Evolutionary conservation across 1,284 basidiomycete genomes (phyloP).

Genomic region (Puccinia horiana): DNA sequence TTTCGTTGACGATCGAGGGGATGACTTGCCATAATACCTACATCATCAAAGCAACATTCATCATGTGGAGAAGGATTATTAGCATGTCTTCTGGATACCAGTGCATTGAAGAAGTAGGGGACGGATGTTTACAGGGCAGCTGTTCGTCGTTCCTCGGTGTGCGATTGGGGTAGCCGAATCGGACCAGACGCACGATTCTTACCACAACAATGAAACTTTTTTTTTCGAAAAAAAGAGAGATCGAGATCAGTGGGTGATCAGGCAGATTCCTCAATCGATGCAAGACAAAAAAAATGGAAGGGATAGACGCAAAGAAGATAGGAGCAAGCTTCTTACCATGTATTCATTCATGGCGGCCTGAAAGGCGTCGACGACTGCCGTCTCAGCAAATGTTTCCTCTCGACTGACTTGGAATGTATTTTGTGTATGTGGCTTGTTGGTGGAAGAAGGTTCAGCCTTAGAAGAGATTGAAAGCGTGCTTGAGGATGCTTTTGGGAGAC

Average conservation of each 20-base stretch:
- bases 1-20: slow-evolving; percentile 14
- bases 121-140: background rate
- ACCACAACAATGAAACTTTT: background rate
- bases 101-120: background rate
- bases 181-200: background rate
- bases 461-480: background rate
- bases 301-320: background rate
- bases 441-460: background rate
- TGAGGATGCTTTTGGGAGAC: background rate
- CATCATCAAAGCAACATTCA: background rate
- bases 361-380: slow-evolving; percentile 31
- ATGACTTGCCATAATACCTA: slow-evolving; percentile 39
- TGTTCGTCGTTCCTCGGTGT: background rate
- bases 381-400: slow-evolving; percentile 32
- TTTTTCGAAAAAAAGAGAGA: background rate
- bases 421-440: background rate
- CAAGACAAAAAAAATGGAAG: background rate
- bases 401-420: slow-evolving; percentile 16
- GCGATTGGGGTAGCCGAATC: slow-evolving; percentile 25
- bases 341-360: slow-evolving; percentile 36
- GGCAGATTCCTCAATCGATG: background rate
- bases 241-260: background rate
- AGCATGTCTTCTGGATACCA: background rate
- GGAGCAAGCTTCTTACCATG: background rate
- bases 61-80: background rate